Evolutionary conservation across 805 yeast species (phyloP), one percentile per base, ranked within the genome.

Genomic region (Candida ipomoeae): DNA sequence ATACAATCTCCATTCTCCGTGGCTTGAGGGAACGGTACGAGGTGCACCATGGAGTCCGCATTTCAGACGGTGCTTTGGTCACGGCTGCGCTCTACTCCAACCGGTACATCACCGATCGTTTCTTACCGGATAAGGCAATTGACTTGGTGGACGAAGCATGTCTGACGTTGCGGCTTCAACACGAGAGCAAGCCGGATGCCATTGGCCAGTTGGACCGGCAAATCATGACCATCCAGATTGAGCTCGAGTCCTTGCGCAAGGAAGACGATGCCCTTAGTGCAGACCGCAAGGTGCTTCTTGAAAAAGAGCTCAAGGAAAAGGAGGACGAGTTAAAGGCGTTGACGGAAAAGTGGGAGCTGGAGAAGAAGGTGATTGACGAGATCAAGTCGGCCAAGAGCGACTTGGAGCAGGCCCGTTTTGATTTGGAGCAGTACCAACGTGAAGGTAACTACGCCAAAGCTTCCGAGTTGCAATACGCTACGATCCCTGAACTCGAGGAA

Each of bases 71-170:
- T 44, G 97, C 99, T 0, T 74, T 92, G 49, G 97, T 92, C 1
- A 87, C 96, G 0, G 97, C 98, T 11, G 96, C 97, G 0, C 84
- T 88, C 6, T 81, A 91, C 62, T 83, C 95, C 44, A 88, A 89
- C 63, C 78, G 99, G 55, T 92, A 92, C 65, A 88, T 92, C 49
- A 87, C 95, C 2, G 97, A 92, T 65, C 72, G 98, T 49, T 90
- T 83, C 61, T 72, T 92, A 36, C 99, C 99, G 0, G 99, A 92
- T 64, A 92, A 92, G 72, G 98, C 98, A 18, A 92, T 92, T 57
- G 99, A 92, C 68, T 78, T 92, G 57, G 94, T 92, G 1, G 99
- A 92, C 69, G 99, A 92, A 65, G 97, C 98, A 0, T 91, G 98
- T 71, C 94, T 97, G 3, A 96, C 96, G 0, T 75, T 92, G 51